Base-by-base conservation (phyloP, 2,329 filamentous ascomycete species). In the Beauveria sp. region DNA sequence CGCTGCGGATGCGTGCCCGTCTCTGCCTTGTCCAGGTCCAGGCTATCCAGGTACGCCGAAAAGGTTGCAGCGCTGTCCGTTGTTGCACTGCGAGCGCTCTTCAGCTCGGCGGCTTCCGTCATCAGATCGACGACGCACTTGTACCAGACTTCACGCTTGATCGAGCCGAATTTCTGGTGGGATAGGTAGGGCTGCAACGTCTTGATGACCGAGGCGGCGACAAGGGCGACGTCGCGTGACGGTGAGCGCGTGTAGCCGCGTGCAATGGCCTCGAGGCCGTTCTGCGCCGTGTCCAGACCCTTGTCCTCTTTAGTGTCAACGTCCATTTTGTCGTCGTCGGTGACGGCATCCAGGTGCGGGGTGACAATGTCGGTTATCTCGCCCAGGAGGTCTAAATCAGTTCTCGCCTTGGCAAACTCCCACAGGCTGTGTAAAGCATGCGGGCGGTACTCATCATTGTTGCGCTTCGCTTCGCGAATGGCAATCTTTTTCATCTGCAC, bases 401-500 rank as follows among this genome's bases (percentile, higher is more conserved):
- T 80, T 52, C 89, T 81, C 16, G 83, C 83, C 43, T 83, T 82
- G n/a, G 86, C 83, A 68, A 93, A 89, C 60, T 85, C 81, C 69
- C 90, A 92, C 5, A 97, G 77, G 40, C 85, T 86, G 60, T 79
- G 77, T 65, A 96, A 83, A 0, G 90, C 90, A 72, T 90, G 82
- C 22, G 88, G 88, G 16, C 90, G 85, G 74, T 98, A 99, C 8
- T 80, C 79, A n/a, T 87, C 84, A 69, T 97, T 97, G 70, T 93
- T 93, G 38, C 95, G 85, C 78, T 95, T 97, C 9, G 92, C 92
- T 80, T 99, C 95, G 62, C 93, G 84, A 18, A 93, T 73, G 5
- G 84, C 84, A 66, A 96, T 88, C 81, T 93, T 93, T 77, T 88
- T 89, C 77, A 93, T 86, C 67, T 88, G 81, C 9, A 83, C 80